phyloP scores from a whole-genome alignment of 495 filamentous ascomycete genomes.

The Thozetella sp. region DNA sequence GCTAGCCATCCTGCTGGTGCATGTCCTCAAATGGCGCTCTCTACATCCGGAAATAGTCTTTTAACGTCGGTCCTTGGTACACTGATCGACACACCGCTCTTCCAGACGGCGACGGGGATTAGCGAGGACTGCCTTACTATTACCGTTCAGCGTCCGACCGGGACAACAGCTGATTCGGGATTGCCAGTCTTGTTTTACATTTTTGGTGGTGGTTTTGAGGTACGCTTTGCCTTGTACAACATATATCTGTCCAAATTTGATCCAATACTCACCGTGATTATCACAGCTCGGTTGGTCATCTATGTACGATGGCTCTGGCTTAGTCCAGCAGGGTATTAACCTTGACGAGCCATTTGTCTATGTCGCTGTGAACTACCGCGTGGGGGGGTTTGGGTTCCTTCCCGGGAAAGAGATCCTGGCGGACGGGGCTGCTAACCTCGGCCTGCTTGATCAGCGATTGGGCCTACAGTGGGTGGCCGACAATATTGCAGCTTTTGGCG shows the following conservation, averaged over 20 bases:
- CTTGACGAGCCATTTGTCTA: slow-evolving; percentile 64
- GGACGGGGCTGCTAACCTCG: slow-evolving; percentile 64
- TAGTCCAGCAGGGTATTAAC: slow-evolving; percentile 53
- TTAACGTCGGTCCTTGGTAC: slow-evolving; percentile 49
- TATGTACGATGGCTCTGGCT: slow-evolving; percentile 58
- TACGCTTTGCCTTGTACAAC: slow-evolving; percentile 10
- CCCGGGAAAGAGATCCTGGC: slow-evolving; percentile 63
- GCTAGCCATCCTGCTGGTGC: slow-evolving; percentile 48
- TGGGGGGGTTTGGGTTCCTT: slow-evolving; percentile 63
- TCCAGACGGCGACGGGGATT: slow-evolving; percentile 47
- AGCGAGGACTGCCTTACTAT: slow-evolving; percentile 72
- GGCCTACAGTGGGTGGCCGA: slow-evolving; percentile 66
- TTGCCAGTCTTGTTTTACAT: slow-evolving; percentile 77
- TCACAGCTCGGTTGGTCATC: slow-evolving; percentile 44
- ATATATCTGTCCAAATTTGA: too few relatives aligned
- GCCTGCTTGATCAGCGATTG: slow-evolving; percentile 67
- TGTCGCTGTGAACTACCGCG: slow-evolving; percentile 65
- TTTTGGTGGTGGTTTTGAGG: slow-evolving; percentile 70
- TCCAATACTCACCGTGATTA: slow-evolving; percentile 6
- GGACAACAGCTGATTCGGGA: slow-evolving; percentile 50
- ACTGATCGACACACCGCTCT: slow-evolving; percentile 57
- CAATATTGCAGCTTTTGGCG: slow-evolving; percentile 71
- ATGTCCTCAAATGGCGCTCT: slow-evolving; percentile 57
- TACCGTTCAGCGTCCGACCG: slow-evolving; percentile 64
- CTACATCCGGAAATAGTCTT: slow-evolving; percentile 40